These are phyloP conservation scores for Penicillium psychrosexuale DNA, from an alignment of 2,329 filamentous ascomycete species.

Conservation along the genomic window DNA sequence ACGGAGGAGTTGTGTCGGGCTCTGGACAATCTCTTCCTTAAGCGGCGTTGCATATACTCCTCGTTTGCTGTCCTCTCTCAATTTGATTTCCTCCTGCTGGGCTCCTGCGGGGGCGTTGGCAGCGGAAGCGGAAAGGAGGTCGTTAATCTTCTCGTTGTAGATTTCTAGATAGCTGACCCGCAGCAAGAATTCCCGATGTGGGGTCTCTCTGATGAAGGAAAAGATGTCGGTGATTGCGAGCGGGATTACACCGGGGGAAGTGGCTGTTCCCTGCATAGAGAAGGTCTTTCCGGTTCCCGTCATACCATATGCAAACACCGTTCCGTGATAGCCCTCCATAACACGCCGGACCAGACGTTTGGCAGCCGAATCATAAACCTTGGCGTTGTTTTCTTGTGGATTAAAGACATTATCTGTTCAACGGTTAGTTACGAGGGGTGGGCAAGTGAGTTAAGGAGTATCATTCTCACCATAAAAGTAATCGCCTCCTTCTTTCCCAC, in stretches of 20 bases:
- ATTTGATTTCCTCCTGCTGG: constrained; percentile 88
- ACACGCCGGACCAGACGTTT: constrained; percentile 92
- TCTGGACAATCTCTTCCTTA: constrained; percentile 98
- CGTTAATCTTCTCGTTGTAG: constrained; percentile 97
- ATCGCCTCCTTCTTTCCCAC: constrained; percentile 85
- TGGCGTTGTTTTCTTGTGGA: constrained; percentile 87
- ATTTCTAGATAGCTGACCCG: constrained; percentile 98
- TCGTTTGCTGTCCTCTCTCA: constrained; percentile 92
- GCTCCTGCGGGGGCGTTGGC: constrained; percentile 53
- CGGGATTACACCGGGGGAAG: constrained; percentile 92
- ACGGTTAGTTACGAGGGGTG: neutral
- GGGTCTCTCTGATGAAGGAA: constrained; percentile 96
- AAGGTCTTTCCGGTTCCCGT: constrained; percentile 98
- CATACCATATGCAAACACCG: constrained; percentile 98
- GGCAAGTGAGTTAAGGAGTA: neutral
- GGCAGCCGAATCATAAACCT: constrained; percentile 89
- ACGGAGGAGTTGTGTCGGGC: constrained; percentile 86
- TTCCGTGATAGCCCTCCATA: constrained; percentile 99
- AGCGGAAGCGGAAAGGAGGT: constrained; percentile 75
- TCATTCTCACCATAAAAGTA: constrained; percentile 75
- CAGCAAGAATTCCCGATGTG: constrained; percentile 86
- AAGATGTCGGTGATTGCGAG: constrained; percentile 98
- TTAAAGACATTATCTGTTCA: constrained; percentile 88
- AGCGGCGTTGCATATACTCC: constrained; percentile 94
- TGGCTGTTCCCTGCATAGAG: constrained; percentile 97